Percentiles rank a stretch among this genome's conserved stretches.
Evolutionary conservation across 495 filamentous ascomycete genomes (phyloP).

Genomic region (Platismatia glauca): DNA sequence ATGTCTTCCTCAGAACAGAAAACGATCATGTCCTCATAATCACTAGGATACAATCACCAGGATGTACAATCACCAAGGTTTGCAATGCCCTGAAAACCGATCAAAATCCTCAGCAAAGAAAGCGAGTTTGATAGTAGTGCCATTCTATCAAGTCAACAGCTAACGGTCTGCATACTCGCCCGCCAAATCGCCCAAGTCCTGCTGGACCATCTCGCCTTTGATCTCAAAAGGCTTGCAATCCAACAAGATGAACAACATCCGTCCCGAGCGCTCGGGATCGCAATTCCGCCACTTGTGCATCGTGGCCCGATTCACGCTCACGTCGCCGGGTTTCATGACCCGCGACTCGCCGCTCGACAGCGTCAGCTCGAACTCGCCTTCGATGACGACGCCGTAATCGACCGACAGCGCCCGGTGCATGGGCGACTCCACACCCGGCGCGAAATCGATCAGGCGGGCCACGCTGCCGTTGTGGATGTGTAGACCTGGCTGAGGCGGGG

Average conservation of each 20-base stretch:
- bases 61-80: no score
- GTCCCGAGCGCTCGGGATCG: neutral
- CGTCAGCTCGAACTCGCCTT: constrained; percentile 54
- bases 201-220: neutral
- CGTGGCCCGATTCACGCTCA: constrained; percentile 55
- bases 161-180: neutral
- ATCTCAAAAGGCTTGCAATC: neutral
- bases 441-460: no score
- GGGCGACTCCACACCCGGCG: constrained; percentile 11
- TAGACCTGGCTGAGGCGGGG: constrained; percentile 27
- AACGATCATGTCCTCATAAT: no score
- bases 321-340: constrained; percentile 49
- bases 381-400: constrained; percentile 65
- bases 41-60: no score
- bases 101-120: no score
- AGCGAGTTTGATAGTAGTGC: no score
- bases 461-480: no score
- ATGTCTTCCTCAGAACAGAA: no score
- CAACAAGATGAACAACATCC: constrained; percentile 4
- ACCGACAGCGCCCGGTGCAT: constrained; percentile 58
- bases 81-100: no score
- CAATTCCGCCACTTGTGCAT: constrained; percentile 58
- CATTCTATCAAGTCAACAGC: no score
- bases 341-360: constrained; percentile 50
- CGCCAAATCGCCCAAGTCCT: neutral